Base-by-base conservation (phyloP, 2,329 filamentous ascomycete genomes). In the Ascosphaera acerosa region DNA sequence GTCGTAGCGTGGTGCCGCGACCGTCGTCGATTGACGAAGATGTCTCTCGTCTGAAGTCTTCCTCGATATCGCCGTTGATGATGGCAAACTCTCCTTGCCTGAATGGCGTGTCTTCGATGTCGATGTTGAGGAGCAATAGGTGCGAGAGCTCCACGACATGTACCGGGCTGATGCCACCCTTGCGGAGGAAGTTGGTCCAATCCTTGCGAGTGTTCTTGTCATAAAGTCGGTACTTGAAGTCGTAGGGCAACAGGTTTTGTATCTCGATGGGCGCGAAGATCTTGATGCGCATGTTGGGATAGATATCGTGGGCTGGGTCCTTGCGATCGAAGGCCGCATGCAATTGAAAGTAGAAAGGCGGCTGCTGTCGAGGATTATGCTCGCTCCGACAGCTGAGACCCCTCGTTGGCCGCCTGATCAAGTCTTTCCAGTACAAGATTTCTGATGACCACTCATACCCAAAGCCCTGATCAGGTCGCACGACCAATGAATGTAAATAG, bases 181-280 rank as follows among this genome's bases (percentile, higher is more conserved):
- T 94, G 34, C 87, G 70, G 29, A 97, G 57, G 55, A 97, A 97
- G 49, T 97, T 97, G 3, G 80, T 89, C 87, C 87, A 97, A 48
- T 97, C 87, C 48, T 89, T 91, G 59, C 84, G 89, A 0, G 82
- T 92, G 49, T 91, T 89, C 57, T 89, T 92, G 57, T 97, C 87
- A 46, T 94, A 97, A 33, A 97, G 94, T 33, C 84, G 71, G 50
- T 97, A 97, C 52, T 97, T 94, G 67, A 97, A 97, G 52, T 97
- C 87, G 46, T 87, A 94, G 0, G 87, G 87, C 22, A 97, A 56
- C 27, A 97, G 57, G 40, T 97, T 97, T 50, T 97, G 84, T 3
- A 97, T 64, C 31, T 91, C 84, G 10, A 97, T 69, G 0, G 89
- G 87, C 1, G 87, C 84, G 15, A 80, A 90, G 2, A 97, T 64